Percentiles rank a stretch among this genome's conserved stretches.
Conservation (phyloP, 2,329 filamentous ascomycete species). For the Ceratocystis cubensis region DNA sequence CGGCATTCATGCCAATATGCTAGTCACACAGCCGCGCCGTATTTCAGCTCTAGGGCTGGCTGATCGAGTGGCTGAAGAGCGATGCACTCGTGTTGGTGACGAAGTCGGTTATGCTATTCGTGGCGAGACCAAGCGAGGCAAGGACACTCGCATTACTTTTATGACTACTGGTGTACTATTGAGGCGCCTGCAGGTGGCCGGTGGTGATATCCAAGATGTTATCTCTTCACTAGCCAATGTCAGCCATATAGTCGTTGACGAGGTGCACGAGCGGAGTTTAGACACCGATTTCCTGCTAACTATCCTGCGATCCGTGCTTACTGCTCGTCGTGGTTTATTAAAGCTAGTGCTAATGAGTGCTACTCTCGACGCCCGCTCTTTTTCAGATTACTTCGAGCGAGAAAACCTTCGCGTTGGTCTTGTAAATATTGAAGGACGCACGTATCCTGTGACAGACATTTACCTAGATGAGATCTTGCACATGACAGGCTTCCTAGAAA, state of each 20-base stretch:
- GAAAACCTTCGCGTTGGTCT: conserved; percentile 57
- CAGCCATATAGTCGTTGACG: conserved; percentile 89
- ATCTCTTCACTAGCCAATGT: conserved; percentile 73
- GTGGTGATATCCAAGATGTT: conserved; percentile 56
- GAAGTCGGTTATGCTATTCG: conserved; percentile 89
- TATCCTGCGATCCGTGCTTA: conserved; percentile 70
- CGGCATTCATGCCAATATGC: conserved; percentile 70
- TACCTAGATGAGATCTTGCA: conserved; percentile 81
- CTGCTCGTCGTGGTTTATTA: conserved; percentile 60
- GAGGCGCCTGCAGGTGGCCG: conserved; percentile 56
- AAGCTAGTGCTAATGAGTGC: conserved; percentile 94
- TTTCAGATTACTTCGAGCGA: conserved; percentile 68
- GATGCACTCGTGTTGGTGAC: conserved; percentile 66
- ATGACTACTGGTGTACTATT: conserved; percentile 91
- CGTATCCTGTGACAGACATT: conserved; percentile 77
- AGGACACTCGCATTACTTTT: conserved; percentile 78
- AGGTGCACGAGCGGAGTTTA: conserved; percentile 88
- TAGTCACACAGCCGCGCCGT: conserved; percentile 88
- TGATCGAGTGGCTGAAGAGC: conserved; percentile 86
- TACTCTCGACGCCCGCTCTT: conserved; percentile 78
- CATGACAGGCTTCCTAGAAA: conserved; percentile 57
- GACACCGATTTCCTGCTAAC: conserved; percentile 92
- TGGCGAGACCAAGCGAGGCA: conserved; percentile 67
- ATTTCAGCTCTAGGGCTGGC: conserved; percentile 91
- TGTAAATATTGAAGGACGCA: conserved; percentile 79